Base-by-base conservation (phyloP, 139 green algal species). In the Asterochloris erici region DNA sequence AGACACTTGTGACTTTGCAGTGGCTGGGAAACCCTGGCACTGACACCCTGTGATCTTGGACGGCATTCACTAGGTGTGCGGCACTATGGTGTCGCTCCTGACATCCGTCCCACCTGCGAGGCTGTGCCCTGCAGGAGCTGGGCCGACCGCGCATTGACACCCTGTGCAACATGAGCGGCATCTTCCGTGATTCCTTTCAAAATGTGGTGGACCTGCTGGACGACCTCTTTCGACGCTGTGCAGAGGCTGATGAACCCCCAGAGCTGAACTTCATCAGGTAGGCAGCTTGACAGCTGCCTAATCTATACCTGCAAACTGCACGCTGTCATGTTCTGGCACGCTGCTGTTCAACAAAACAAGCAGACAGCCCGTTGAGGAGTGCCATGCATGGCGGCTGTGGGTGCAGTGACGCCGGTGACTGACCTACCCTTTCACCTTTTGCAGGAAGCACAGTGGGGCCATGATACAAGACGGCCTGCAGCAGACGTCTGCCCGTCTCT, bases 191-290 rank as follows among this genome's bases (percentile, higher is more conserved):
- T 86, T 92, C 86, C 0, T 96, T 95, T 75, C 91, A 93, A 84
- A 98, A 98, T 79, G 93, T 98, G 68, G 94, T 99, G 70, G 95
- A 98, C 84, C 92, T 99, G 63, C 89, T 99, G 74, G 96, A 99
- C 85, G 96, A 99, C 87, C 85, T 98, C 62, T 98, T 99, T 87
- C 87, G 90, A 83, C 84, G 93, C 24, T 88, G 85, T 14, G 91
- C 93, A 0, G 89, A 87, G 2, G 90, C 90, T 0, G 89, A 95
- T 27, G 97, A 99, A 89, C 89, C 94, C 0, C 62, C 77, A 11
- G 92, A 97, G 12, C 86, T 90, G 73, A 99, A 99, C 89, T 99
- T 91, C 86, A 87, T 99, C 29, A 87, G 82, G 82, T 76, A n/a
- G 29, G 81, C 21, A 26, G 27, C 27, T 13, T 54, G 4, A 54